Percentiles rank a stretch among this genome's conserved stretches.
Evolutionary conservation across 345 rosid genomes (phyloP).

Genomic region (Eucalyptus pauciflora): DNA sequence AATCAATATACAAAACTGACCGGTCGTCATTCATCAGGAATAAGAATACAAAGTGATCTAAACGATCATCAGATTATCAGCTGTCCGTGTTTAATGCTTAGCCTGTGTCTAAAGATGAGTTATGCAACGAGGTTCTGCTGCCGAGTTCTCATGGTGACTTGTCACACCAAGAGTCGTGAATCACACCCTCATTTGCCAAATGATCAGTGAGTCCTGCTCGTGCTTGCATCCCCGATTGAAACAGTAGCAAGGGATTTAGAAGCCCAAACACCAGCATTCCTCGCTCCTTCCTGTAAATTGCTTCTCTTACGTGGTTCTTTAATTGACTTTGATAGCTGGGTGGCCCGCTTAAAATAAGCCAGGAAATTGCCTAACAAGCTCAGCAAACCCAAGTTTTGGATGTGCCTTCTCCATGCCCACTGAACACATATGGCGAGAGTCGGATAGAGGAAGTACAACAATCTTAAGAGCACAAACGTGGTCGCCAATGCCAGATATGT

Average conservation of each 20-base stretch:
- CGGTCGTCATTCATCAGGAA: background rate
- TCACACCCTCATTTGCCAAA: background rate
- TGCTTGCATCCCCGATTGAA: constrained; percentile 76
- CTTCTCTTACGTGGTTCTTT: constrained; percentile 81
- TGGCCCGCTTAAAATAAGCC: constrained; percentile 37
- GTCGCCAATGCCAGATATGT: constrained; percentile 73
- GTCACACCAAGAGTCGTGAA: background rate
- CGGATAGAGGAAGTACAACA: constrained; percentile 47
- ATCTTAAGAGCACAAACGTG: constrained; percentile 53
- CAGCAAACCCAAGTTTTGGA: constrained; percentile 28
- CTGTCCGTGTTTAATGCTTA: background rate
- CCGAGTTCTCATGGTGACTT: background rate
- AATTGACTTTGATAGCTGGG: constrained; percentile 41
- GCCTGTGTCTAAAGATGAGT: background rate
- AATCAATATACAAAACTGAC: background rate
- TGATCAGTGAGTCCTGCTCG: constrained; percentile 27
- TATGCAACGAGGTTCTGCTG: background rate
- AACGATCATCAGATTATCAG: background rate
- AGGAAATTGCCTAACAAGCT: constrained; percentile 58
- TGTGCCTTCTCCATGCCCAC: constrained; percentile 36
- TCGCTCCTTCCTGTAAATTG: constrained; percentile 82
- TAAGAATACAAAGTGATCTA: background rate
- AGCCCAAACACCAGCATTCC: constrained; percentile 87
- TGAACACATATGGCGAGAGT: constrained; percentile 21
- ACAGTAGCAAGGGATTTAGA: constrained; percentile 93